phyloP scores from a whole-genome alignment of 2,329 filamentous ascomycete genomes.

The Penicillium sp. region DNA sequence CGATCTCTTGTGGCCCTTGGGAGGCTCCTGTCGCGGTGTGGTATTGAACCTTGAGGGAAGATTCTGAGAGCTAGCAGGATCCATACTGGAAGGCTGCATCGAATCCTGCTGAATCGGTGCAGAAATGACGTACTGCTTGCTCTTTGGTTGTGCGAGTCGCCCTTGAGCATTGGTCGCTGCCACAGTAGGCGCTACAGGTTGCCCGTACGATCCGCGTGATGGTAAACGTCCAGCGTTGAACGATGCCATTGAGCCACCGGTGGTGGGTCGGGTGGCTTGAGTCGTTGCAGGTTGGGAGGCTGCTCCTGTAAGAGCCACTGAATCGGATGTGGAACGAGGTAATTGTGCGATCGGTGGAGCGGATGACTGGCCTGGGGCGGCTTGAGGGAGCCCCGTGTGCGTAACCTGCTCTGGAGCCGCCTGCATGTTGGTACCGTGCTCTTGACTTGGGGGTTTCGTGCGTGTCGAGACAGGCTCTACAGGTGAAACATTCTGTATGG shows the following conservation, averaged over 20 bases:
- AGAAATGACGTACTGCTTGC: slow-evolving; percentile 74
- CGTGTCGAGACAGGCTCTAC: slow-evolving; percentile 53
- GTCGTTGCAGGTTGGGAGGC: slow-evolving; percentile 40
- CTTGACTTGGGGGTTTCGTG: slow-evolving; percentile 22
- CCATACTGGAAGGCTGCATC: slow-evolving; percentile 58
- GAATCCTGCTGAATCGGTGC: slow-evolving; percentile 65
- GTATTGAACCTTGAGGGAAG: slow-evolving; percentile 62
- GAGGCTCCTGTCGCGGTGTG: slow-evolving; percentile 56
- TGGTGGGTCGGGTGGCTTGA: slow-evolving; percentile 69
- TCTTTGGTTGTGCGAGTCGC: slow-evolving; percentile 80
- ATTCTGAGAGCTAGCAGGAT: slow-evolving; percentile 63
- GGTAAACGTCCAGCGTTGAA: slow-evolving; percentile 65
- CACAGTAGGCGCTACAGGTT: slow-evolving; percentile 84
- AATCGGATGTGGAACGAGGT: slow-evolving; percentile 62
- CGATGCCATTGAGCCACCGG: slow-evolving; percentile 79
- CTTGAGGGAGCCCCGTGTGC: slow-evolving; percentile 22
- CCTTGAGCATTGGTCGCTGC: slow-evolving; percentile 89
- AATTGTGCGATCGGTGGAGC: slow-evolving; percentile 55
- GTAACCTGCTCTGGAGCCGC: slow-evolving; percentile 14
- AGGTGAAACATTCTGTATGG: slow-evolving; percentile 25
- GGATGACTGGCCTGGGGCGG: slow-evolving; percentile 31
- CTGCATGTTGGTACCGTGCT: slow-evolving; percentile 15
- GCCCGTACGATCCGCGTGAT: slow-evolving; percentile 81
- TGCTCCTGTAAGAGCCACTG: slow-evolving; percentile 58
- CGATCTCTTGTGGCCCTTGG: slow-evolving; percentile 67